Evolutionary conservation across 305 asterid species (phyloP).

Genomic region (Striga hermonthica): DNA sequence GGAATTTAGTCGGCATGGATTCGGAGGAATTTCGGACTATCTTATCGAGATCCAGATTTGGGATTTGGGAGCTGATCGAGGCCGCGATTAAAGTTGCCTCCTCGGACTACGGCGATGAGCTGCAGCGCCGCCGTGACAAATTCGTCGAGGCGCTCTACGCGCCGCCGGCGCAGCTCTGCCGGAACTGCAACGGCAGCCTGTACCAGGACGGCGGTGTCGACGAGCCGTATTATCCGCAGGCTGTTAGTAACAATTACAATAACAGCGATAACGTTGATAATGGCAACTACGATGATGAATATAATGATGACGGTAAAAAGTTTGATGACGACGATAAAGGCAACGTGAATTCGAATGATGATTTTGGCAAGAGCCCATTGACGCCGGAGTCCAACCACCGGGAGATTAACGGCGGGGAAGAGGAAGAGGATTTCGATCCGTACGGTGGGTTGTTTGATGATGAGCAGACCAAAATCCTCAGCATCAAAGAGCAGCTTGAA

Average conservation of each 20-base stretch:
- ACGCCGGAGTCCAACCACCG: constrained; percentile 61
- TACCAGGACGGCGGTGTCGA: constrained; percentile 30
- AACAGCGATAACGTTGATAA: constrained; percentile 17
- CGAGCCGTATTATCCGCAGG: constrained; percentile 34
- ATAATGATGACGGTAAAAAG: constrained; percentile 16
- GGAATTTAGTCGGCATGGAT: constrained; percentile 44
- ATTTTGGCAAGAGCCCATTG: constrained; percentile 48
- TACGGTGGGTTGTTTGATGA: constrained; percentile 58
- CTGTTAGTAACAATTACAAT: constrained; percentile 17
- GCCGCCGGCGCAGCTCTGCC: constrained; percentile 42
- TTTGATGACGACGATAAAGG: constrained; percentile 2
- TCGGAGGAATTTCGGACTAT: constrained; percentile 55
- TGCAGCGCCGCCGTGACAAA: constrained; percentile 59
- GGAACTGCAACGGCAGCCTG: constrained; percentile 40
- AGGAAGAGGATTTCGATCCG: constrained; percentile 51
- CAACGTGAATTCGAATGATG: constrained; percentile 28
- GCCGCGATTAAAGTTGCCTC: constrained; percentile 64
- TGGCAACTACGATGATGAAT: constrained; percentile 3
- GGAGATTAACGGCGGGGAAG: constrained; percentile 36
- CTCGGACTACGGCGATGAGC: constrained; percentile 51
- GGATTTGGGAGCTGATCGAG: constrained; percentile 64
- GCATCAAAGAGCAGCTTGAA: constrained; percentile 62
- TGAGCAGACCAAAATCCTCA: constrained; percentile 52
- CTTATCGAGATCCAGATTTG: constrained; percentile 53
- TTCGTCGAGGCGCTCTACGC: constrained; percentile 60